These are phyloP conservation scores for Monascus ruber DNA, from an alignment of 2,329 filamentous ascomycete genomes.

Conservation along the genomic window DNA sequence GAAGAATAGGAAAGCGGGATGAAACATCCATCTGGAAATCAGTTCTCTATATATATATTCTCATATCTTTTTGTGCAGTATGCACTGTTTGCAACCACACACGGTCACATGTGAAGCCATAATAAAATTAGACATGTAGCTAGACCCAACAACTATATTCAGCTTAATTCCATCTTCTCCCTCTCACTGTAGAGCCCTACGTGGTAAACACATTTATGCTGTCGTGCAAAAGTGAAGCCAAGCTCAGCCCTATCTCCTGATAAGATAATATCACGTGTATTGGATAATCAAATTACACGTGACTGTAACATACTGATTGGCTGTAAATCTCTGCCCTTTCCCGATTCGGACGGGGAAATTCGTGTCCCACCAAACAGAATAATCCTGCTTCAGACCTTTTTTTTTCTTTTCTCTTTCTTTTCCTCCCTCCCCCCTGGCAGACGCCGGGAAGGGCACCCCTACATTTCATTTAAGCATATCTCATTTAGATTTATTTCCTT, in stretches of 20 bases:
- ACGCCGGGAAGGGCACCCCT: background rate
- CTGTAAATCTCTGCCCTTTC: background rate
- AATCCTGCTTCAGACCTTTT: background rate
- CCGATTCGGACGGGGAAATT: background rate
- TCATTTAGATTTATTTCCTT: background rate
- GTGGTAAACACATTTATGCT: no score
- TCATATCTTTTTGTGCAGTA: no score
- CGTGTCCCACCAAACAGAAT: background rate
- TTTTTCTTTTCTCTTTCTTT: background rate
- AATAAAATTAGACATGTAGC: no score
- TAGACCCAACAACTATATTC: no score
- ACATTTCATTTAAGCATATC: background rate
- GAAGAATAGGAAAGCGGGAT: no score
- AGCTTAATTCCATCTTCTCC: no score
- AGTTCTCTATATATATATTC: no score
- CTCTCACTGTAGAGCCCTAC: conserved; percentile 8
- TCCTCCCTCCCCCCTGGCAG: background rate
- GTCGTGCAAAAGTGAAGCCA: no score
- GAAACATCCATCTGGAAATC: no score
- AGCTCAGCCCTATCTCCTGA: background rate
- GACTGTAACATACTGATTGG: background rate
- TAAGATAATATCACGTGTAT: background rate
- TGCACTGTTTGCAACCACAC: no score
- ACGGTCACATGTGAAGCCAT: no score
- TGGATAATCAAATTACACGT: background rate